Evolutionary conservation across 1,284 basidiomycete species (phyloP).

Genomic region (Ustilago xerochloae): DNA sequence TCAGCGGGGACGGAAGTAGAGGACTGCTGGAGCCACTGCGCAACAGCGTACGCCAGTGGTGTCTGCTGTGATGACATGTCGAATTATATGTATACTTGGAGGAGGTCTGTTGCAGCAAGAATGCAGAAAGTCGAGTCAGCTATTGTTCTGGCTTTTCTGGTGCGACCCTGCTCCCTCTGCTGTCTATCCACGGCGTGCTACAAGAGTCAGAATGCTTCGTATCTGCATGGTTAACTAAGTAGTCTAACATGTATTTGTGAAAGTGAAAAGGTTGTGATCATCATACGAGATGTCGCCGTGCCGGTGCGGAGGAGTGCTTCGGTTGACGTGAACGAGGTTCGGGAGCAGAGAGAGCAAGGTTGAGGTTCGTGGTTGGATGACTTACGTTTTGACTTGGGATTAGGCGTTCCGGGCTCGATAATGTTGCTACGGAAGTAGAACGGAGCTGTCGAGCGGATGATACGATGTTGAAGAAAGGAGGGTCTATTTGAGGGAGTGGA

Average conservation of each 20-base stretch:
- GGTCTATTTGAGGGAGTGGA: background rate
- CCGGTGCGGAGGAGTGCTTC: background rate
- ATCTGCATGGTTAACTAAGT: constrained; percentile 45
- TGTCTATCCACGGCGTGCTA: too few relatives aligned
- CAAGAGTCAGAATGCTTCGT: constrained; percentile 39
- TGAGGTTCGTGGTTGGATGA: too few relatives aligned
- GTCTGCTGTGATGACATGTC: constrained; percentile 40
- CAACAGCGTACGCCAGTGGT: constrained; percentile 60
- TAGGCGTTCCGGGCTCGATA: too few relatives aligned
- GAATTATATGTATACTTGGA: background rate
- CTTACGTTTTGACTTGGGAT: too few relatives aligned
- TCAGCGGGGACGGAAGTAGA: constrained; percentile 27
- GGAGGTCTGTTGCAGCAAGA: background rate
- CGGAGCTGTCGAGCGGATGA: background rate
- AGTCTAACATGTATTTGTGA: constrained; percentile 56
- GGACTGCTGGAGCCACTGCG: constrained; percentile 57
- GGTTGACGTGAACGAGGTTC: background rate
- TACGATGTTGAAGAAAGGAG: background rate
- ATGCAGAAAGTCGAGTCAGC: background rate
- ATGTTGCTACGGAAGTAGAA: background rate
- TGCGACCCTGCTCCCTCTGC: background rate
- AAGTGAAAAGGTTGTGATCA: constrained; percentile 53
- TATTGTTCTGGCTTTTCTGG: background rate
- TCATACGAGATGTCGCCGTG: constrained; percentile 19
- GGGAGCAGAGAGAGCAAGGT: background rate